These are phyloP conservation scores for Xylaria telfairii DNA, from an alignment of 495 filamentous ascomycete species.

Conservation along the genomic window DNA sequence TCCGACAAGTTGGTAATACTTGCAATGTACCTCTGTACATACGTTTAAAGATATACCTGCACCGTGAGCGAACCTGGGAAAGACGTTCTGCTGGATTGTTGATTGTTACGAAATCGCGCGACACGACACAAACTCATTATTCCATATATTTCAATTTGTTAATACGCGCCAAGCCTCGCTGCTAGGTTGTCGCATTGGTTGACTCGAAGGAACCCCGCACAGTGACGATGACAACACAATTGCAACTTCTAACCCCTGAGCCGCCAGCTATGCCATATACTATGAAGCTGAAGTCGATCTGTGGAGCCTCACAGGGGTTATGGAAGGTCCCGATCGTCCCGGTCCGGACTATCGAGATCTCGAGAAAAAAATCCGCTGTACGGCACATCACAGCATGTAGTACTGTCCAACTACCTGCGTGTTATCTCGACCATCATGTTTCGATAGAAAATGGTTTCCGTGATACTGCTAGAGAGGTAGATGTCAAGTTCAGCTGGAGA, in stretches of 20 bases:
- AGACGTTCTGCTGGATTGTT: too few relatives aligned
- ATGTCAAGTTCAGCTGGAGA: neutral
- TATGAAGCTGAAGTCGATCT: slow-evolving; percentile 12
- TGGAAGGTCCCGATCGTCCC: neutral
- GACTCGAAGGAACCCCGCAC: neutral
- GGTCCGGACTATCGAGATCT: neutral
- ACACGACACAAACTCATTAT: too few relatives aligned
- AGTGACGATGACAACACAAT: slow-evolving; percentile 17
- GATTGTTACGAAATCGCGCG: too few relatives aligned
- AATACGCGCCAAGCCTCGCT: too few relatives aligned
- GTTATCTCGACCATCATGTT: neutral
- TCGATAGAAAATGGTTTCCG: neutral
- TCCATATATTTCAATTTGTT: too few relatives aligned
- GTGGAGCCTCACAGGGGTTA: neutral
- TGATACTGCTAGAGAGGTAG: neutral
- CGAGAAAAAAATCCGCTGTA: neutral
- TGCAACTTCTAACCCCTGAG: neutral
- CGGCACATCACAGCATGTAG: too few relatives aligned
- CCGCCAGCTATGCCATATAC: neutral
- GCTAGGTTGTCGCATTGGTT: too few relatives aligned
- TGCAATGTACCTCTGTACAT: too few relatives aligned
- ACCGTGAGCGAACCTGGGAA: too few relatives aligned
- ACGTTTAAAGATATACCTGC: too few relatives aligned
- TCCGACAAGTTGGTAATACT: too few relatives aligned
- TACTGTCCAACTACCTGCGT: neutral